Evolutionary conservation across 148 eudicot genomes (phyloP), one percentile per base, ranked within the genome.

Genomic region (Nyssa sinensis): DNA sequence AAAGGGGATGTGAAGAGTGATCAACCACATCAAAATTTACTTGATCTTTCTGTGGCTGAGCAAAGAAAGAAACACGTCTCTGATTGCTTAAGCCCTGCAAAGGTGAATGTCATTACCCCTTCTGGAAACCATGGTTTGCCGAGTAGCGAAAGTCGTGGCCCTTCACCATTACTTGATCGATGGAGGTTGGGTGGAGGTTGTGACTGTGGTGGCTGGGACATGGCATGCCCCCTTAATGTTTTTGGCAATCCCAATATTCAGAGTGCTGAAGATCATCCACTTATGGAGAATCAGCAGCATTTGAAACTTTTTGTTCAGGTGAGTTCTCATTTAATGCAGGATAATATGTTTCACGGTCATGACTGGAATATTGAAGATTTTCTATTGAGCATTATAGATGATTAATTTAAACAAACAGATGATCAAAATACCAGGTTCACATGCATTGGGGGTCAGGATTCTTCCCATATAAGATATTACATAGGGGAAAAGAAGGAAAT

Each of bases 151-250:
- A 84, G 80, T 75, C 73, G 79, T 64, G 96, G 98, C 21, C 96
- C 98, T 65, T 86, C 93, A 14, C 77, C 92, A 1, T 85, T 94
- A 75, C 92, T 94, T 32, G 90, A 94, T 67, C 83, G 97, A 74
- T 94, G 97, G 93, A 85, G 93, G 79, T 63, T 81, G 33, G 92
- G 93, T n/a, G 98, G 97, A 68, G 88, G 87, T 11, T 94, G 98
- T 68, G 98, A 94, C n/a, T 94, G 98, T 81, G 98, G 98, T 67
- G 97, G 98, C 28, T 94, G 98, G 98, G 98, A 94, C 79, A 87
- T 94, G 89, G 92, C 86, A 14, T 94, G 98, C 78, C 96, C 98
- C 8, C 86, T 94, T 33, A 58, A 75, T 67, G 83, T 94, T 75
- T 83, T 89, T 53, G 83, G 81, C 72, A 90, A 90, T 79, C 79